Conservation (phyloP, 1,139 yeast species). For the Blastobotrys raffinosifermentans region DNA sequence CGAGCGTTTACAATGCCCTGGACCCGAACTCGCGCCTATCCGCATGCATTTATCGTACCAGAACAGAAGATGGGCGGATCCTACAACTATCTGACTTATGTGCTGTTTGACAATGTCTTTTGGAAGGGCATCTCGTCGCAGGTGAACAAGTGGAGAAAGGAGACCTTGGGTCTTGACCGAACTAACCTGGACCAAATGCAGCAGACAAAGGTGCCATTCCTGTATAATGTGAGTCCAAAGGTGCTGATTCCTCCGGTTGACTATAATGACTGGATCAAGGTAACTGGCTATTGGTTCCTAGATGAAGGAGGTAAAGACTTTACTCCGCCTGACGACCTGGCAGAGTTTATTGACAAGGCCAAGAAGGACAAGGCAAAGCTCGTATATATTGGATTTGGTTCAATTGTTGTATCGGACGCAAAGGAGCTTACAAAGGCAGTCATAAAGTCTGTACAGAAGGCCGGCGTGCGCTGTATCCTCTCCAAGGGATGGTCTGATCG, state of each 20-base stretch:
- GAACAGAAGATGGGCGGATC: conserved; percentile 91
- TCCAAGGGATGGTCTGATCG: conserved; percentile 96
- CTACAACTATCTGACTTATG: conserved; percentile 86
- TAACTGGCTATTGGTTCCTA: conserved; percentile 93
- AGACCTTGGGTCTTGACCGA: conserved; percentile 54
- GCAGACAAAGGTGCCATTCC: conserved; percentile 76
- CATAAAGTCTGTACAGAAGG: conserved; percentile 65
- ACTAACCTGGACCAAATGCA: conserved; percentile 68
- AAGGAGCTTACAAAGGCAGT: conserved; percentile 70
- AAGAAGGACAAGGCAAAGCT: conserved; percentile 54
- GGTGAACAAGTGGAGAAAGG: conserved; percentile 80
- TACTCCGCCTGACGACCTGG: conserved; percentile 57
- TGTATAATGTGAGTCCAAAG: conserved; percentile 82
- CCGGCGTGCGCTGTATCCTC: conserved; percentile 79
- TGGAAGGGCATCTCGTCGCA: conserved; percentile 94
- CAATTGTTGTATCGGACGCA: conserved; percentile 85
- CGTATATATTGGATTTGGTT: conserved; percentile 93
- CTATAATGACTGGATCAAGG: conserved; percentile 89
- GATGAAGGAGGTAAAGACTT: conserved; percentile 56
- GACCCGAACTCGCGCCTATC: conserved; percentile 92
- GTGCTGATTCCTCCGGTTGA: conserved; percentile 91
- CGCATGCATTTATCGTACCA: conserved; percentile 93
- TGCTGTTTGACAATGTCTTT: conserved; percentile 82
- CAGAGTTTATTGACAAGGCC: conserved; percentile 60
- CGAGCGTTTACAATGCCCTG: conserved; percentile 98